Percentiles rank a stretch among this genome's conserved stretches.
Evolutionary conservation across 331 rosid species (phyloP).

Genomic region (Malus hybrid): DNA sequence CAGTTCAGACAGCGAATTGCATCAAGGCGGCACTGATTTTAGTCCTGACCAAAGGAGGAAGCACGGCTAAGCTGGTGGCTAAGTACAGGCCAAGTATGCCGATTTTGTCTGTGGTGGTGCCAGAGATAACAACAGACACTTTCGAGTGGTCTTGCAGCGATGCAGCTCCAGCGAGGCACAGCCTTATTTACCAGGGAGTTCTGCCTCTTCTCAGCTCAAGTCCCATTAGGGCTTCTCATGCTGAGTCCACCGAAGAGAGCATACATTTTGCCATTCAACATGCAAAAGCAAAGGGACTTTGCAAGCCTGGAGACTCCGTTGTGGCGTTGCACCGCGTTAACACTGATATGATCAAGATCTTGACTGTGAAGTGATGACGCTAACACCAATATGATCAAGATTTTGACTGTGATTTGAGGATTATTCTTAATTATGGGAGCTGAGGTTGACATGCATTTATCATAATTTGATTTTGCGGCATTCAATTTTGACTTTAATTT

Average conservation of each 20-base stretch:
- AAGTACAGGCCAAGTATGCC: conserved; percentile 94
- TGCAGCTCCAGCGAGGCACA: conserved; percentile 84
- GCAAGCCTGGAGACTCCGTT: conserved; percentile 69
- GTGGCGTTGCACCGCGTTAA: conserved; percentile 85
- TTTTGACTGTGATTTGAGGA: conserved; percentile 47
- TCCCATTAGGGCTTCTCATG: conserved; percentile 71
- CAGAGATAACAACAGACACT: conserved; percentile 67
- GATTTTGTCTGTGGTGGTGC: conserved; percentile 85
- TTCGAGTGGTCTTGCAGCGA: conserved; percentile 93
- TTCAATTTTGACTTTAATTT: not conserved
- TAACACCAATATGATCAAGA: too few species aligned
- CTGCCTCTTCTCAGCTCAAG: conserved; percentile 69
- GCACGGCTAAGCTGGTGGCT: conserved; percentile 90
- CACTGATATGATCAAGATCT: conserved; percentile 67
- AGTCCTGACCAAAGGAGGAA: conserved; percentile 87
- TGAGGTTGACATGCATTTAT: not conserved
- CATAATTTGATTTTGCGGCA: not conserved
- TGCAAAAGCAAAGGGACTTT: conserved; percentile 63
- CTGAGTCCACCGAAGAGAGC: conserved; percentile 79
- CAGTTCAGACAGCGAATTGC: conserved; percentile 71
- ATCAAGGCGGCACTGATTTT: conserved; percentile 64
- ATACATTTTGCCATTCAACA: conserved; percentile 60
- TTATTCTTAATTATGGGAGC: not conserved
- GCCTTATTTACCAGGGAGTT: conserved; percentile 78
- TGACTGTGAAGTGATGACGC: conserved; percentile 15